Conservation (phyloP, 2,329 filamentous ascomycete species). For the Septoria linicola region DNA sequence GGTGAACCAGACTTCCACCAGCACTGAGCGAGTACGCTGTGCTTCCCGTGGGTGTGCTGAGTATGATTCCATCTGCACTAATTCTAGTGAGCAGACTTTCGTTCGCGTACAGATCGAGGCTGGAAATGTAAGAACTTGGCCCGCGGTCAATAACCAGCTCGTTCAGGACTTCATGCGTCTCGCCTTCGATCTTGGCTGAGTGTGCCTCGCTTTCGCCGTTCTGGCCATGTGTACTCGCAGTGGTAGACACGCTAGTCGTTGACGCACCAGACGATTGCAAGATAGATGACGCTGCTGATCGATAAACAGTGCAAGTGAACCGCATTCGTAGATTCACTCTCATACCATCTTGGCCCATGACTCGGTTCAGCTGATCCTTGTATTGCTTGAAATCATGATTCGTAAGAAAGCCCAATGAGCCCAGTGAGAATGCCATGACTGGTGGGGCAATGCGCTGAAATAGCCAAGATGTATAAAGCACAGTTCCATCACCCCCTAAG, state of each 20-base stretch:
- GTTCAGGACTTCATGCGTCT: slow-evolving; percentile 97
- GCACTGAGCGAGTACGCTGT: slow-evolving; percentile 96
- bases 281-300: slow-evolving; percentile 50
- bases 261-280: slow-evolving; percentile 29
- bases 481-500: slow-evolving; percentile 81
- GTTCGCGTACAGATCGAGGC: slow-evolving; percentile 93
- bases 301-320: slow-evolving; percentile 96
- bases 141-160: slow-evolving; percentile 98
- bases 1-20: slow-evolving; percentile 91
- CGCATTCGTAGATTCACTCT: slow-evolving; percentile 97
- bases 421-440: slow-evolving; percentile 79
- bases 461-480: slow-evolving; percentile 87
- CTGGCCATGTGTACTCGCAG: slow-evolving; percentile 20
- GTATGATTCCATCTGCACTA: slow-evolving; percentile 95
- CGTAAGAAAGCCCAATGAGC: slow-evolving; percentile 83
- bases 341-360: slow-evolving; percentile 96
- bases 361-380: slow-evolving; percentile 77
- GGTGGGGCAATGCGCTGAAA: slow-evolving; percentile 86
- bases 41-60: slow-evolving; percentile 85
- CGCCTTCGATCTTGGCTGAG: slow-evolving; percentile 73
- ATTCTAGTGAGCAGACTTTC: slow-evolving; percentile 93
- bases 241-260: slow-evolving; percentile 36
- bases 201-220: slow-evolving; percentile 37
- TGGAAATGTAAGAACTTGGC: slow-evolving; percentile 93
- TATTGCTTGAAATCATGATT: slow-evolving; percentile 86